Evolutionary conservation across 106 monocot species (phyloP).

Genomic region (Dactylorhiza incarnata): DNA sequence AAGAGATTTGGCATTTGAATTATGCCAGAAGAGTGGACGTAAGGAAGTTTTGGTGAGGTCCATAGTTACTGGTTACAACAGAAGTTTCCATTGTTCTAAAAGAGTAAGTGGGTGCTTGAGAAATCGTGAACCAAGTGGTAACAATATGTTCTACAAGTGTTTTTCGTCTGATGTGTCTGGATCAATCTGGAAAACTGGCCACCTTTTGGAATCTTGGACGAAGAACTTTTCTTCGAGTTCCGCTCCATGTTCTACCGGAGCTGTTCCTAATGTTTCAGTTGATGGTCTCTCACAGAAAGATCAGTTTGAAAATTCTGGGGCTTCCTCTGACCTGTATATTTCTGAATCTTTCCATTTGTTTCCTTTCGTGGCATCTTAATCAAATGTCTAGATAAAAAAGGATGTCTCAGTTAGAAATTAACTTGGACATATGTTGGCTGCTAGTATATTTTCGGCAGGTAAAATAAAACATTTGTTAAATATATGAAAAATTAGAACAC

Average conservation of each 20-base stretch:
- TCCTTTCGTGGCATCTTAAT: not conserved
- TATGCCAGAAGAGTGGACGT: conserved; percentile 4
- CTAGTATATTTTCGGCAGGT: not conserved
- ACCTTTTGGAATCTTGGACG: conserved; percentile 15
- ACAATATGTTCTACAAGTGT: conserved; percentile 42
- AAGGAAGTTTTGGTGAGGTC: conserved; percentile 4
- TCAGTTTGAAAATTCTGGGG: conserved; percentile 31
- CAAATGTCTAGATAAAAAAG: not conserved
- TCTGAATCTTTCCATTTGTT: not conserved
- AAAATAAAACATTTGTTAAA: not conserved
- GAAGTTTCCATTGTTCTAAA: conserved; percentile 24
- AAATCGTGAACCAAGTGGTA: conserved; percentile 26
- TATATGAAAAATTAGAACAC: not conserved
- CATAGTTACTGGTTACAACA: conserved; percentile 17
- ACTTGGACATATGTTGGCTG: not conserved
- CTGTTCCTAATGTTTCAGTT: conserved; percentile 48
- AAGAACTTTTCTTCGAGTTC: conserved; percentile 27
- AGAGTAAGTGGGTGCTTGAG: conserved; percentile 34
- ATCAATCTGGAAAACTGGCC: conserved; percentile 19
- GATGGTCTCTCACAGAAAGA: conserved; percentile 37
- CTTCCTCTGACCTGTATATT: conserved; percentile 52
- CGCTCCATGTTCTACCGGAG: conserved; percentile 34
- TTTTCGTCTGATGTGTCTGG: conserved; percentile 38
- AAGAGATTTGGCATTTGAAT: not conserved
- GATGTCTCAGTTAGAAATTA: conserved; percentile 2